Conservation (phyloP, 768 basidiomycete genomes). For the Leccinellum albellum region DNA sequence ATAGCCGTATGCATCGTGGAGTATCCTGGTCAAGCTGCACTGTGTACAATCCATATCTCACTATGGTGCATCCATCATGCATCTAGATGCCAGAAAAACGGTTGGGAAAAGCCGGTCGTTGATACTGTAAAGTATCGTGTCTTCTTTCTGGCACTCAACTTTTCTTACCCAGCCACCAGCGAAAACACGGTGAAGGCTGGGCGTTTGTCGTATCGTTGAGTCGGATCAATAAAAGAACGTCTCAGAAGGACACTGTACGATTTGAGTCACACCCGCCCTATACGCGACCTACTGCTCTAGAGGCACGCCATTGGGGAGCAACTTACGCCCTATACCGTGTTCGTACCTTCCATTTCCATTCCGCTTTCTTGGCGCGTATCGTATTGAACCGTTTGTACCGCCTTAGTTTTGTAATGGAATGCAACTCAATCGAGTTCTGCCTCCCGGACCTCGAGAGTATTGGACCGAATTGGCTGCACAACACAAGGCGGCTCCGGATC, state of each 20-base stretch:
- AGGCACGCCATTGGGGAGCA: conserved; percentile 91
- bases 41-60: background rate
- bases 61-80: background rate
- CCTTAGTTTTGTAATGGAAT: conserved; percentile 70
- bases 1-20: background rate
- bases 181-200: conserved; percentile 46
- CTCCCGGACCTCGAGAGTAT: conserved; percentile 82
- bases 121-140: conserved; percentile 52
- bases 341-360: conserved; percentile 34
- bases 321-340: conserved; percentile 86
- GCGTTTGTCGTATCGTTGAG: conserved; percentile 68
- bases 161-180: conserved; percentile 33
- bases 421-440: conserved; percentile 71
- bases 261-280: conserved; percentile 74
- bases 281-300: conserved; percentile 59
- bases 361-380: background rate
- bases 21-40: background rate
- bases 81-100: conserved; percentile 77
- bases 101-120: conserved; percentile 83
- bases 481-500: conserved; percentile 62
- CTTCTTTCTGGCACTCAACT: background rate
- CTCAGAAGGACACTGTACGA: conserved; percentile 62
- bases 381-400: conserved; percentile 20
- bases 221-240: conserved; percentile 66
- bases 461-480: conserved; percentile 75